A percentile compares a stretch with the other conserved stretches of the same genome.
Evolutionary conservation across 2,329 filamentous ascomycete genomes (phyloP).

Genomic region (Periconia sp.): DNA sequence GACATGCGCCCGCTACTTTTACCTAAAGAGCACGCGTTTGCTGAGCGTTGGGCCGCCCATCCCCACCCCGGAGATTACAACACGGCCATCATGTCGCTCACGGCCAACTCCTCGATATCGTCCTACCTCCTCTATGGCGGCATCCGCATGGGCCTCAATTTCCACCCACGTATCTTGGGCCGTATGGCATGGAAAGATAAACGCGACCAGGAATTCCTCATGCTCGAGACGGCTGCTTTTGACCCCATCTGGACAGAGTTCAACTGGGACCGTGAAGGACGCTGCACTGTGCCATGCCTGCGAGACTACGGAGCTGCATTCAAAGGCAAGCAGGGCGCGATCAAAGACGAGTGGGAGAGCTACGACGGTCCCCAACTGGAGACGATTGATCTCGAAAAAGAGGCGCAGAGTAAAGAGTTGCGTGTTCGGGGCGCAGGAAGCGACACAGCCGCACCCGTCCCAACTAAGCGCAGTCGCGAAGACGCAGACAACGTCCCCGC

Average conservation of each 20-base stretch:
- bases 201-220: constrained; percentile 59
- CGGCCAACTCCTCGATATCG: constrained; percentile 61
- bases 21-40: constrained; percentile 59
- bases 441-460: constrained; percentile 12
- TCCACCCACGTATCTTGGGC: constrained; percentile 62
- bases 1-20: constrained; percentile 62
- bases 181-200: constrained; percentile 64
- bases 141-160: constrained; percentile 64
- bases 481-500: constrained; percentile 32
- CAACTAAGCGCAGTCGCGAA: constrained; percentile 25
- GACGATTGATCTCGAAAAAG: constrained; percentile 35
- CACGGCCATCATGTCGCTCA: constrained; percentile 62
- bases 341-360: constrained; percentile 61
- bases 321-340: constrained; percentile 53
- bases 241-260: constrained; percentile 65
- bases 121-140: constrained; percentile 62
- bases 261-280: constrained; percentile 59
- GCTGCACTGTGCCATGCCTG: constrained; percentile 61
- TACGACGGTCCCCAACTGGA: constrained; percentile 55
- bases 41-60: constrained; percentile 62
- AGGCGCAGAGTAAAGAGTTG: constrained; percentile 35
- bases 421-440: constrained; percentile 14
- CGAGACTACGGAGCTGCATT: constrained; percentile 61
- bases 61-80: constrained; percentile 62
- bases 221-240: constrained; percentile 64